A percentile compares a stretch with the other conserved stretches of the same genome.
Evolutionary conservation across 2,329 filamentous ascomycete species (phyloP).

Genomic region (Alternaria sp.): DNA sequence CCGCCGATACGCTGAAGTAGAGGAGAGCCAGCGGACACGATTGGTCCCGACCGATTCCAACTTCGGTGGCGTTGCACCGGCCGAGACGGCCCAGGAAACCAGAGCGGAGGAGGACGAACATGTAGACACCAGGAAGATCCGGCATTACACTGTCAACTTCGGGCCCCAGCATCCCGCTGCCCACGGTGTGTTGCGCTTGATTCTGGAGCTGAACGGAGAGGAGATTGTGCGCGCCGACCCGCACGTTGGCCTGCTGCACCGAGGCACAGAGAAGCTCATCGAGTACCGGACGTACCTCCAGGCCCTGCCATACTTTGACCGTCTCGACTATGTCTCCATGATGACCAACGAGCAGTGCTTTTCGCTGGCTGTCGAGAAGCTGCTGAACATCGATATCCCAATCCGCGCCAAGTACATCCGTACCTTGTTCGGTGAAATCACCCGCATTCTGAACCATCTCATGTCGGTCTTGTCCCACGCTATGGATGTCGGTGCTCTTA

Average conservation of each 20-base stretch:
- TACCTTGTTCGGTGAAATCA: conserved; percentile 94
- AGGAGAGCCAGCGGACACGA: conserved; percentile 59
- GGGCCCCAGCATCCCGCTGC: conserved; percentile 98
- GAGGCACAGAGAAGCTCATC: conserved; percentile 98
- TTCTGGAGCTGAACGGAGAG: conserved; percentile 96
- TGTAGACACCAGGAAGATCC: conserved; percentile 78
- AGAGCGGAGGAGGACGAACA: conserved; percentile 52
- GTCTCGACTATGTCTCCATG: conserved; percentile 99
- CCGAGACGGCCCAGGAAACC: conserved; percentile 55
- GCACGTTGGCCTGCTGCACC: conserved; percentile 93
- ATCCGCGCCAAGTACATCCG: conserved; percentile 96
- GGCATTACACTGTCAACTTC: conserved; percentile 99
- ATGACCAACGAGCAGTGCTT: conserved; percentile 99
- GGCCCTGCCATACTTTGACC: conserved; percentile 97
- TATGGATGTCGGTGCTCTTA: conserved; percentile 98
- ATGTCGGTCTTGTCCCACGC: conserved; percentile 98
- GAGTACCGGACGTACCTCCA: conserved; percentile 99
- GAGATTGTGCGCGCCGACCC: conserved; percentile 96
- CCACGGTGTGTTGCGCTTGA: conserved; percentile 96
- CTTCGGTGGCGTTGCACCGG: conserved; percentile 60
- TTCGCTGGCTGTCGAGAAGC: conserved; percentile 93
- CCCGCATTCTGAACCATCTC: conserved; percentile 91
- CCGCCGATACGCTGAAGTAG: conserved; percentile 67
- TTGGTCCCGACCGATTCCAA: conserved; percentile 70
- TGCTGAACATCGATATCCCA: conserved; percentile 95